Conservation (phyloP, 768 basidiomycete genomes). For the Hebeloma cylindrosporum region DNA sequence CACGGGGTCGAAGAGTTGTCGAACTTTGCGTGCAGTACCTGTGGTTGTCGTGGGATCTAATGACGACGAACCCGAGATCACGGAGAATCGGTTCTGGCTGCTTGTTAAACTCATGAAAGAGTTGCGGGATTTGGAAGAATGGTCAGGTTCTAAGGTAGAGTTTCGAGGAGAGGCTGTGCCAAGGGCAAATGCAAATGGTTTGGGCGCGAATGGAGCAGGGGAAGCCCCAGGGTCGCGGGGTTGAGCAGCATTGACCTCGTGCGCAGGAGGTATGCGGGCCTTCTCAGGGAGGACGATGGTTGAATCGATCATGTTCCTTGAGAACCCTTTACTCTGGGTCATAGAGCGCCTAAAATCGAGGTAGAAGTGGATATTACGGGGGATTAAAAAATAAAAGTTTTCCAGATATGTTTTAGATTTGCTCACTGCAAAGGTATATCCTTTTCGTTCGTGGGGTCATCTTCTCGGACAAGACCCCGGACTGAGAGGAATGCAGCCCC, state of each 20-base stretch:
- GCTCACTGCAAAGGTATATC: constrained; percentile 23
- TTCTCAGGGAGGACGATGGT: constrained; percentile 56
- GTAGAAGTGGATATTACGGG: neutral
- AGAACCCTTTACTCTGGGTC: constrained; percentile 29
- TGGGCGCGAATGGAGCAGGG: no score
- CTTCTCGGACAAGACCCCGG: constrained; percentile 44
- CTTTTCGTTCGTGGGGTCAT: constrained; percentile 21
- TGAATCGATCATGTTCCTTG: constrained; percentile 41
- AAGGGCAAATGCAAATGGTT: constrained; percentile 43
- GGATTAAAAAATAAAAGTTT: neutral
- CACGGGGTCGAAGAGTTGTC: constrained; percentile 64
- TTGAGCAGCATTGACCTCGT: constrained; percentile 12
- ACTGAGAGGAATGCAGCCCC: constrained; percentile 48
- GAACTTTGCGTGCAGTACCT: constrained; percentile 51
- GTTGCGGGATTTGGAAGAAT: constrained; percentile 29
- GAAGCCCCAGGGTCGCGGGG: neutral
- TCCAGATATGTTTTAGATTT: constrained; percentile 7
- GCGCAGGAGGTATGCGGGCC: constrained; percentile 35
- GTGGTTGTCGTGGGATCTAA: constrained; percentile 30
- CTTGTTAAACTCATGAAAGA: constrained; percentile 31
- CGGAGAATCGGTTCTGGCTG: constrained; percentile 39
- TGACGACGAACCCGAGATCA: constrained; percentile 34
- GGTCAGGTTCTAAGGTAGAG: constrained; percentile 20
- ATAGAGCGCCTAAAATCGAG: constrained; percentile 16
- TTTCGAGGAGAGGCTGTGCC: constrained; percentile 21